These are phyloP conservation scores for Poteriospumella lacustris DNA, from an alignment of 108 stramenopile species.

Conservation along the genomic window DNA sequence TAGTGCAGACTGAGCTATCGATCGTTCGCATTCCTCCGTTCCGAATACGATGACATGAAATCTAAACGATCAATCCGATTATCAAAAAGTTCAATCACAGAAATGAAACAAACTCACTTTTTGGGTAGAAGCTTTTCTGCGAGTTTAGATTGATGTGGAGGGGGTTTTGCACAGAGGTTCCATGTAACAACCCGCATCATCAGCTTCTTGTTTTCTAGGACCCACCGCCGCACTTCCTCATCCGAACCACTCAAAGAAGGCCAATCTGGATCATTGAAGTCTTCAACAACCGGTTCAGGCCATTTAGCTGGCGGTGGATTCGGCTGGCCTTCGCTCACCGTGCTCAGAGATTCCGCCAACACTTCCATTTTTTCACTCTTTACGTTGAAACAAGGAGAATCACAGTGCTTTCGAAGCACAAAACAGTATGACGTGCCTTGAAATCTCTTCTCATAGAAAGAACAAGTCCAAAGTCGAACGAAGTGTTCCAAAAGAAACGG, in stretches of 20 bases:
- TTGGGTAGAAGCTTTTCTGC: neutral
- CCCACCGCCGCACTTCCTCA: neutral
- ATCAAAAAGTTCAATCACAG: neutral
- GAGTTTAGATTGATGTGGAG: neutral
- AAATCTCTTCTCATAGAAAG: neutral
- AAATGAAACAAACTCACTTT: neutral
- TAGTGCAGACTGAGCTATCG: constrained; percentile 53
- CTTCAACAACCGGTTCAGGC: constrained; percentile 1
- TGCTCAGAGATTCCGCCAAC: neutral
- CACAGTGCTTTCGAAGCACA: neutral
- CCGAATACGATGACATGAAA: constrained; percentile 52
- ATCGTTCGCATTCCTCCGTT: constrained; percentile 58
- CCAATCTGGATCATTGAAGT: neutral
- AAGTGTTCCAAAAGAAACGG: no score
- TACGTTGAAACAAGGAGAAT: neutral
- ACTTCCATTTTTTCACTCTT: neutral
- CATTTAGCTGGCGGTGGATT: neutral
- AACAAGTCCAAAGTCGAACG: neutral
- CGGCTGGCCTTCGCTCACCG: neutral
- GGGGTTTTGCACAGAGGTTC: constrained; percentile 15
- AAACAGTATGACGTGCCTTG: neutral
- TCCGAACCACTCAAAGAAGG: neutral
- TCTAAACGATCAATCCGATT: neutral
- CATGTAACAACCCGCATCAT: constrained; percentile 19
- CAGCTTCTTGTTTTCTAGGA: neutral